Base-by-base conservation (phyloP, 805 yeast species). In the Barnettozyma siamensis region DNA sequence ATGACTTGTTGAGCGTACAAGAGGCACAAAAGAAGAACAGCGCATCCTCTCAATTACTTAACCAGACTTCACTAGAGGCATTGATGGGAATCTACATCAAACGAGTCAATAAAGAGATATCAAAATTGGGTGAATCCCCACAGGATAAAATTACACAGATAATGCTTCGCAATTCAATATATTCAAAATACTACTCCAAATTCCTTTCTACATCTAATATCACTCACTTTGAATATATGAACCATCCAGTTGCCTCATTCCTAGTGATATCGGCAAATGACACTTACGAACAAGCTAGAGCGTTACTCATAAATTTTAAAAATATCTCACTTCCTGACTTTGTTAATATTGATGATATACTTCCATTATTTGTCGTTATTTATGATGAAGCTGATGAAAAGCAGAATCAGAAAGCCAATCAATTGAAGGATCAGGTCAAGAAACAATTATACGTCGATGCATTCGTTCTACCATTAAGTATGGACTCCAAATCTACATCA, bases 161-260 rank as follows among this genome's bases (percentile, higher is more conserved):
- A 12, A 41, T 59, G 1, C 51, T 74, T 31, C 69, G 67, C 38
- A 67, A 67, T 40, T 67, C 76, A 4, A 62, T 80, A 9, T 86
- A 81, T 55, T 63, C 76, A 46, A 74, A 72, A 38, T 70, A 78
- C 47, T 70, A 83, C 49, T 70, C 79, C 24, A 73, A 77, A 48
- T 54, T 83, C 32, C 65, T 83, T 7, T 71, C 87, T 4, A 69
- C 83, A 11, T 71, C 76, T 12, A 70, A 72, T 7, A 62, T 85
- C 8, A 77, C 86, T 2, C 80, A 91, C 2, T 87, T 85, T 57
- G 97, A 91, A 59, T 80, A 88, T 5, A 80, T 88, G 59, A 80
- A 84, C 49, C 96, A 89, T 57, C 97, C 97, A 0, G 75, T 88
- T 2, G 73, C 86, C 3, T 83, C 88, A 32, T 57, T 91, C 12